These are phyloP conservation scores for Entomortierella beljakovae DNA, from an alignment of 192 early-diverging fungal genomes.

Conservation along the genomic window DNA sequence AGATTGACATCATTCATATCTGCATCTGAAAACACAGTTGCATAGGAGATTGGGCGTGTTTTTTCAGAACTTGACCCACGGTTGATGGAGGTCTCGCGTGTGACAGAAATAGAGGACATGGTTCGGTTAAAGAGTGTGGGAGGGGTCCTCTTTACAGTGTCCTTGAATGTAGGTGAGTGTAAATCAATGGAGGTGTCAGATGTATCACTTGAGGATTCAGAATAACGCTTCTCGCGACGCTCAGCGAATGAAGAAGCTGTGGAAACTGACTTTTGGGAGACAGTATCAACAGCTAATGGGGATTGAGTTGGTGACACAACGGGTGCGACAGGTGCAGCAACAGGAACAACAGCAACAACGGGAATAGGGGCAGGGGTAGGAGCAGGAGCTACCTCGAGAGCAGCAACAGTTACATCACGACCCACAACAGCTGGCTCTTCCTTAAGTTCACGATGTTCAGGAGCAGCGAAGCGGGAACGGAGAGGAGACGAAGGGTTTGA, in stretches of 20 bases:
- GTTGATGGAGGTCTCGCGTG: constrained; percentile 4
- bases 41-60: constrained; percentile 42
- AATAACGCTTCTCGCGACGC: constrained; percentile 28
- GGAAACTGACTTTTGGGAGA: constrained; percentile 46
- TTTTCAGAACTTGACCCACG: constrained; percentile 17
- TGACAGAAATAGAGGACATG: constrained; percentile 15
- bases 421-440: not conserved
- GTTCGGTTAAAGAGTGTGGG: constrained; percentile 27
- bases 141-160: constrained; percentile 3
- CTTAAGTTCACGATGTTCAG: not conserved
- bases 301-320: not conserved
- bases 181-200: constrained; percentile 50
- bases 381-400: not conserved
- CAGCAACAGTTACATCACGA: not conserved
- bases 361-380: not conserved
- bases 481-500: constrained; percentile 17
- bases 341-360: not conserved
- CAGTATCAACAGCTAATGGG: constrained; percentile 29
- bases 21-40: constrained; percentile 54
- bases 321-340: not conserved
- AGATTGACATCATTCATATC: constrained; percentile 59
- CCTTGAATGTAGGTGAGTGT: constrained; percentile 40
- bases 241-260: constrained; percentile 30
- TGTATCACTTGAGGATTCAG: constrained; percentile 46
- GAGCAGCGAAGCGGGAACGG: constrained; percentile 4